These are phyloP conservation scores for Alternaria ventricosa DNA, from an alignment of 2,329 filamentous ascomycete species.

Conservation along the genomic window DNA sequence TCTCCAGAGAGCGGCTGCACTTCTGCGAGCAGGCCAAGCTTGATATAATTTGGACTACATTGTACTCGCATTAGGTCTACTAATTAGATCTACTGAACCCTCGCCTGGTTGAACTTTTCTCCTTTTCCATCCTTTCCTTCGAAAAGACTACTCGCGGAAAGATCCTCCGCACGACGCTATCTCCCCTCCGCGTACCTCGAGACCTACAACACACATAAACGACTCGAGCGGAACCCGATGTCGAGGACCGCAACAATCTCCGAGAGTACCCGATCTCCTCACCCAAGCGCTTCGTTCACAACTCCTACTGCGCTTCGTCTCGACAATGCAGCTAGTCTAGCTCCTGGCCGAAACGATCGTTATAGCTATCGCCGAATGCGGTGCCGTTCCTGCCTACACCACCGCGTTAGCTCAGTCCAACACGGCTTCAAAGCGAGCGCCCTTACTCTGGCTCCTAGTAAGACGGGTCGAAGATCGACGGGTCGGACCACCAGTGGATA, in stretches of 20 bases:
- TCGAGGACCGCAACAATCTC: background rate
- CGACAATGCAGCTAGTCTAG: background rate
- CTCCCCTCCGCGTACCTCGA: background rate
- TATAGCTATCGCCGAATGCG: constrained; percentile 3
- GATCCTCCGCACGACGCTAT: background rate
- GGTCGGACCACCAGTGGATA: background rate
- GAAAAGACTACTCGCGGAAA: background rate
- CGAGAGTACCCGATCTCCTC: background rate
- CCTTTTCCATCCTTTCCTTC: background rate
- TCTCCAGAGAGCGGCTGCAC: background rate
- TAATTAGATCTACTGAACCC: background rate
- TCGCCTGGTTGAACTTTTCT: background rate
- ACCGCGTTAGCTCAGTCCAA: background rate
- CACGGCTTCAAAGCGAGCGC: background rate
- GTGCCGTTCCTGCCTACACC: constrained; percentile 8
- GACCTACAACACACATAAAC: background rate
- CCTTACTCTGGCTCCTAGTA: constrained; percentile 14
- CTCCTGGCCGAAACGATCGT: constrained; percentile 14
- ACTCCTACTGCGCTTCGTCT: background rate
- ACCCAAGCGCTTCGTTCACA: background rate
- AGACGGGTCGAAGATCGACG: constrained; percentile 6
- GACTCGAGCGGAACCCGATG: background rate
- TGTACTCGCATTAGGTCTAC: background rate
- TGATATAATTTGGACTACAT: background rate
- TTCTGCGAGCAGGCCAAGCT: background rate